Percentiles rank a stretch among this genome's conserved stretches.
phyloP scores from a whole-genome alignment of 306 rosid species.

The Aeschynomene evenia region DNA sequence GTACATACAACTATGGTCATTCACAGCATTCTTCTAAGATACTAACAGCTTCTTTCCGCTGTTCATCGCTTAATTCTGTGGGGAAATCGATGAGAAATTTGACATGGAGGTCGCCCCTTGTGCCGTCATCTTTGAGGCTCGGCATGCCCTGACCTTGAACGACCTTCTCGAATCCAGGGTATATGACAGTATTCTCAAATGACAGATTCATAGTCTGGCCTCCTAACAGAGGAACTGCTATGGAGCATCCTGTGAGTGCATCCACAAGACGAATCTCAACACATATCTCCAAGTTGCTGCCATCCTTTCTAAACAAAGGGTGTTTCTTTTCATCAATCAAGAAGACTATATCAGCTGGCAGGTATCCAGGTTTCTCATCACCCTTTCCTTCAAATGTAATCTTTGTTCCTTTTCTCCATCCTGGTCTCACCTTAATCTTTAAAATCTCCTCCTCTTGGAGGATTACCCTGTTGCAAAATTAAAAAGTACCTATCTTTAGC shows the following conservation, averaged over 20 bases:
- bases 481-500: background rate
- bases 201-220: conserved; percentile 63
- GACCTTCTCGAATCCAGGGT: conserved; percentile 67
- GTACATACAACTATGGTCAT: conserved; percentile 17
- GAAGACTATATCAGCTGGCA: conserved; percentile 81
- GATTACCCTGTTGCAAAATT: conserved; percentile 54
- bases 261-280: conserved; percentile 66
- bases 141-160: conserved; percentile 89
- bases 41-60: conserved; percentile 55
- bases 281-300: conserved; percentile 65
- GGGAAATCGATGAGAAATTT: conserved; percentile 70
- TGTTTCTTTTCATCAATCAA: conserved; percentile 69
- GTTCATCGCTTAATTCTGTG: conserved; percentile 46
- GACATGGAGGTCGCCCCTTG: conserved; percentile 73
- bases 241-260: conserved; percentile 80
- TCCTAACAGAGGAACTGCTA: conserved; percentile 72
- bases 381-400: conserved; percentile 86
- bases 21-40: conserved; percentile 59
- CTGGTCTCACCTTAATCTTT: conserved; percentile 73
- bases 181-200: conserved; percentile 58
- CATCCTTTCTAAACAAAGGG: conserved; percentile 59
- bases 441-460: conserved; percentile 64
- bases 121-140: conserved; percentile 41
- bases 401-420: conserved; percentile 89
- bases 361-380: conserved; percentile 85